Base-by-base conservation (phyloP, 805 yeast genomes). In the Jamesozyma rosinii region DNA sequence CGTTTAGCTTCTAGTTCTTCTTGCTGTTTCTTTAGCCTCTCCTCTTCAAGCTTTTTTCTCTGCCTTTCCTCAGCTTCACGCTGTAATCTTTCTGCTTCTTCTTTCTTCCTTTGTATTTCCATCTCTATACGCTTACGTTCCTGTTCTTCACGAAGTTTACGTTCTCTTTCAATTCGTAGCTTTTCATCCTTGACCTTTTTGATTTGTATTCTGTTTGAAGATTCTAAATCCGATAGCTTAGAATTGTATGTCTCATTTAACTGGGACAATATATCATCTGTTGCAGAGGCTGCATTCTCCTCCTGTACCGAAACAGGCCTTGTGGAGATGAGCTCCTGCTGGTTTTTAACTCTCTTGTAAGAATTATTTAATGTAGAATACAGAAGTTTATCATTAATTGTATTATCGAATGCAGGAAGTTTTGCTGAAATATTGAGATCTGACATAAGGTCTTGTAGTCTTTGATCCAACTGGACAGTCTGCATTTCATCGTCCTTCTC, bases 361-460 rank as follows among this genome's bases (percentile, higher is more conserved):
- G 17, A n/a, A 10, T 34, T n/a, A 14, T 11, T 8, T 4, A 34
- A 8, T 19, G 18, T 34, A 19, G 5, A 34, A 30, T 5, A 5
- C 5, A 5, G 17, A 24, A 24, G 11, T 6, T 11, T 11, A 30
- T 30, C n/a, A 32, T 18, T 5, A 19, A 15, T 19, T 11, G 5
- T 24, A 17, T 37, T 41, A 34, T 35, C 27, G 21, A 44, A 30
- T 11, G 14, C 36, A 9, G 45, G 45, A 29, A 44, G 43, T 37
- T 54, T 57, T 4, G 55, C 40, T 18, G 38, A 39, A 13, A 55
- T 36, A 38, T 54, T 43, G 34, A 56, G 40, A 20, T 44, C 39
- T 4, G 27, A 34, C 17, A 54, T 33, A 38, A 50, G 19, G 4
- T 39, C 36, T 24, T 45, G 43, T 37, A 53, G 22, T 35, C 47